Evolutionary conservation across 768 basidiomycete species (phyloP).

Genomic region (Russula emetica): DNA sequence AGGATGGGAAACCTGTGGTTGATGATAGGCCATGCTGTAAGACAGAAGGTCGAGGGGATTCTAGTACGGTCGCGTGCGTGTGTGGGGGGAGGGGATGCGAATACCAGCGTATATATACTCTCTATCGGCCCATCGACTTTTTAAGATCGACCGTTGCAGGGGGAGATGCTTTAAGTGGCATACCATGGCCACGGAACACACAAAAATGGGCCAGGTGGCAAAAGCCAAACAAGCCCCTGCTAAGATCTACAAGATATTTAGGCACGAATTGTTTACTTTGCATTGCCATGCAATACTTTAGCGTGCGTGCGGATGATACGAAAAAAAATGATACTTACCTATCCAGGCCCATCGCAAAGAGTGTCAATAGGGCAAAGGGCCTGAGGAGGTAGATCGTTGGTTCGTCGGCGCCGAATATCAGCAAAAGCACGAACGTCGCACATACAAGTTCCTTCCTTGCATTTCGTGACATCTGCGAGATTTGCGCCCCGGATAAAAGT

Average conservation of each 20-base stretch:
- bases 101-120: slow-evolving; percentile 24
- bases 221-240: slow-evolving; percentile 21
- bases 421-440: not conserved
- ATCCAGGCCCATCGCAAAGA: slow-evolving; percentile 22
- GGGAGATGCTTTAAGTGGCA: slow-evolving; percentile 19
- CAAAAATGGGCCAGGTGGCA: slow-evolving; percentile 11
- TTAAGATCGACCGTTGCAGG: slow-evolving; percentile 13
- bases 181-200: slow-evolving; percentile 20
- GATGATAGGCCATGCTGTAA: slow-evolving; percentile 20
- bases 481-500: slow-evolving; percentile 17
- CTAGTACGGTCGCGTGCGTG: slow-evolving; percentile 6
- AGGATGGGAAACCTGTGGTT: slow-evolving; percentile 12
- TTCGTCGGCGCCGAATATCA: not conserved
- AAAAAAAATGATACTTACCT: slow-evolving; percentile 4
- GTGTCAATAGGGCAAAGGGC: not conserved
- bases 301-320: not conserved
- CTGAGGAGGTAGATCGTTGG: not conserved
- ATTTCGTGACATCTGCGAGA: slow-evolving; percentile 1
- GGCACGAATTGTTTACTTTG: slow-evolving; percentile 28
- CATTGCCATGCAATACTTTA: not conserved
- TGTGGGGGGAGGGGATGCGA: not conserved
- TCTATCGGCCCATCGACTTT: slow-evolving; percentile 17
- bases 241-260: slow-evolving; percentile 21
- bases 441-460: not conserved
- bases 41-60: slow-evolving; percentile 3